A percentile compares a stretch with the other conserved stretches of the same genome.
These are phyloP conservation scores for Hymenoscyphus linearis DNA, from an alignment of 2,329 filamentous ascomycete species.

Conservation along the genomic window DNA sequence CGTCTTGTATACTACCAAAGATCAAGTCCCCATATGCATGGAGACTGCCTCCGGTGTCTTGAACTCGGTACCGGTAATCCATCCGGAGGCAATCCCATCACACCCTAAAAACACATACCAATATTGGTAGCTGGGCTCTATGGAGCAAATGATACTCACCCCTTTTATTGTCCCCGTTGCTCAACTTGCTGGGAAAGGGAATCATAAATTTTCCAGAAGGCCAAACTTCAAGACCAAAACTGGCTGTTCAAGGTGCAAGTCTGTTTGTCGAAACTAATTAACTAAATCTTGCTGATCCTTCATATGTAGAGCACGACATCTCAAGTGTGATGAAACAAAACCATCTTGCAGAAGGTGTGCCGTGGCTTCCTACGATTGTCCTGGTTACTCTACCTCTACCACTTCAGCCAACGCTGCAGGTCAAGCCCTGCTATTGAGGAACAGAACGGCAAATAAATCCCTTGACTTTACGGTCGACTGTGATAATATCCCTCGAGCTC, in stretches of 20 bases:
- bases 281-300: background rate
- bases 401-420: background rate
- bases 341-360: background rate
- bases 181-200: background rate
- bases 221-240: background rate
- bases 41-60: too few species aligned
- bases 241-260: constrained; percentile 1
- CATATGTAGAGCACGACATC: background rate
- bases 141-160: constrained; percentile 3
- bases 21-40: too few species aligned
- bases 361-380: background rate
- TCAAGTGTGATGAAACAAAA: constrained; percentile 3
- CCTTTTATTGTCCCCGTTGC: background rate
- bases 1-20: too few species aligned
- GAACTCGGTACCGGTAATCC: too few species aligned
- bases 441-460: background rate
- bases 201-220: background rate
- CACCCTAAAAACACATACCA: background rate
- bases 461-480: background rate
- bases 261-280: background rate
- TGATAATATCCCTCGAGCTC: background rate
- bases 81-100: background rate
- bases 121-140: background rate
- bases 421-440: background rate
- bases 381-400: background rate